Base-by-base conservation (phyloP, 768 basidiomycete genomes). In the Naematelia encephala region DNA sequence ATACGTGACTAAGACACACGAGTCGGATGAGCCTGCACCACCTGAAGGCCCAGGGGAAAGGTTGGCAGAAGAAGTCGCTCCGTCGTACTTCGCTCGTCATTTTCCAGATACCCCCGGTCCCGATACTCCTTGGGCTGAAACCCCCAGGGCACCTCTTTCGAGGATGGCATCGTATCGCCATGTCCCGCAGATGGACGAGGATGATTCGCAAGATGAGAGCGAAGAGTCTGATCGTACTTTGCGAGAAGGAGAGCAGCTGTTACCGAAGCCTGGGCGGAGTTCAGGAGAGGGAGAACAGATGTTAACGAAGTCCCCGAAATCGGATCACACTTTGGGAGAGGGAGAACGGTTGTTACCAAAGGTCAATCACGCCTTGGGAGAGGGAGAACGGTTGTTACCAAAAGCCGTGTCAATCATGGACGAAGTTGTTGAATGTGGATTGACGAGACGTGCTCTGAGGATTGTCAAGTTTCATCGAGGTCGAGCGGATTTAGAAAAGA, bases 1-100 rank as follows among this genome's bases (percentile, higher is more conserved):
- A 13, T 60, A 60, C 50, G 65, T 70, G 8, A 70, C 68, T n/a
- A 67, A 64, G 28, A 28, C 55, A 1, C 61, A 57, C 39, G 44
- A 43, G 0, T 57, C 61, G 1, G 59, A 62, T 42, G 65, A 63
- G 45, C 65, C 65, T 11, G 48, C 56, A 47, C 52, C 56, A 19
- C 3, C 25, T 4, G 21, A 22, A 11, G 47, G 54, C 8, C 25
- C 57, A 3, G 57, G 45, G 12, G 59, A 61, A 44, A 45, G 54
- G 19, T 25, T 64, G 3, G 19, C 49, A 8, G 21, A 54, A n/a
- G 54, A 43, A 16, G 22, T 51, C 11, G 57, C 30, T 5, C 57
- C 57, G 25, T 13, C 44, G 25, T n/a, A 29, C 54, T 26, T 48
- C 42, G 16, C 50, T 46, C 13, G 45, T 16, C 49, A 4, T 29